Conservation (phyloP, 129 eudicot genomes). For the Chrysanthemum makinoi region DNA sequence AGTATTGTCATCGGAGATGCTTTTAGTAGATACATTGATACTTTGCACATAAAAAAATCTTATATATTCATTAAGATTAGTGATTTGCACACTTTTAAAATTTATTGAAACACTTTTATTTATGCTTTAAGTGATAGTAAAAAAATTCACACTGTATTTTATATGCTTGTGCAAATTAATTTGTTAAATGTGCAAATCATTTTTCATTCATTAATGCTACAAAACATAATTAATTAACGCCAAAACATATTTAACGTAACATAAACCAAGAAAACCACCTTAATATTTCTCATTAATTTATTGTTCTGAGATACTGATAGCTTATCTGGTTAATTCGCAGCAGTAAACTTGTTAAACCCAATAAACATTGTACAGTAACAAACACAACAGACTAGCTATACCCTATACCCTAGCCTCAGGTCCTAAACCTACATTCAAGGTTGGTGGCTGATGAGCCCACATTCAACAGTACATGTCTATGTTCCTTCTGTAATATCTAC, state of each 20-base stretch:
- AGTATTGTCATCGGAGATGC: too few relatives aligned
- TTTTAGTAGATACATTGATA: too few relatives aligned
- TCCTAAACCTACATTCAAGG: constrained; percentile 12
- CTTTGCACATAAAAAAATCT: not conserved
- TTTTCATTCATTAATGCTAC: too few relatives aligned
- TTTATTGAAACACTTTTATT: not conserved
- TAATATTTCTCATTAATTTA: not conserved
- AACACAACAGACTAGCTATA: constrained; percentile 22
- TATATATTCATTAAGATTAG: not conserved
- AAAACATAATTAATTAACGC: too few relatives aligned
- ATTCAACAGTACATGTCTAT: constrained; percentile 19
- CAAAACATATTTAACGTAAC: too few relatives aligned
- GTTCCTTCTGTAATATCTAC: constrained; percentile 18
- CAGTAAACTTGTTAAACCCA: constrained; percentile 6
- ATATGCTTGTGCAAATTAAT: too few relatives aligned
- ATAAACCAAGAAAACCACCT: too few relatives aligned
- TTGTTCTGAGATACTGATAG: constrained; percentile 2
- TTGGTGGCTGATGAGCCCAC: constrained; percentile 34
- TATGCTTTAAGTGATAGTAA: too few relatives aligned
- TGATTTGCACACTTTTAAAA: not conserved
- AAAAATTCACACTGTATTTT: too few relatives aligned
- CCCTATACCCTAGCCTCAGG: too few relatives aligned
- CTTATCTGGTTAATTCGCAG: constrained; percentile 1
- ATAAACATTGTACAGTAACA: not conserved
- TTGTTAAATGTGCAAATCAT: too few relatives aligned